Base-by-base conservation (phyloP, 768 basidiomycete genomes). In the Exsudoporus frostii region DNA sequence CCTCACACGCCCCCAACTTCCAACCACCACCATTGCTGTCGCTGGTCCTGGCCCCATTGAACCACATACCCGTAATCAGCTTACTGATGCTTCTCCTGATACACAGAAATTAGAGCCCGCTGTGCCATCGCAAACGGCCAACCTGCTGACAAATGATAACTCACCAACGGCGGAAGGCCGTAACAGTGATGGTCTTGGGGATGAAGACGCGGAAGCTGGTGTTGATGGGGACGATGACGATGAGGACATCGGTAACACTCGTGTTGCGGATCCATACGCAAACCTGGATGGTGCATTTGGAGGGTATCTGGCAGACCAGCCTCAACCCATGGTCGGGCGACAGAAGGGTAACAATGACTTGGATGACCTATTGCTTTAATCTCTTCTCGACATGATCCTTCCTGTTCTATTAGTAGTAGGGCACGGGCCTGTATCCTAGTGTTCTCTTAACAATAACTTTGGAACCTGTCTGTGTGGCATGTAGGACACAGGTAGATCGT, bases 271-370 rank as follows among this genome's bases (percentile, higher is more conserved):
- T 71, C 92, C 92, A 22, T 97, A 97, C 67, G 91, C 90, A 6
- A 86, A 86, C 56, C 71, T 97, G 49, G 88, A 79, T 59, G 79
- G 82, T 36, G 89, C 88, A 45, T 91, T 93, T 62, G 84, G 84
- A 17, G 82, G 79, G 58, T 89, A 90, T 62, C 50, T 81, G 38
- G 84, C 82, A 24, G 90, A 94, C 68, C 78, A 82, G 64, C 91
- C 92, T 41, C 77, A 76, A 48, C 85, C 89, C 46, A 76, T 86
- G 73, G 69, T 64, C 22, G 67, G 74, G 38, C 61, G 50, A n/a
- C 71, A 68, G 54, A 70, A 60, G 57, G 72, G 73, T 53, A 70
- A 76, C 45, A 73, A 73, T 50, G 80, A 81, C 47, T 76, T 84
- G 41, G 85, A 90, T 56, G 88, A 90, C 70, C 68, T 90, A 56